Evolutionary conservation across 2,329 filamentous ascomycete species (phyloP), one percentile per base, ranked within the genome.

Genomic region (Fusarium coicis): DNA sequence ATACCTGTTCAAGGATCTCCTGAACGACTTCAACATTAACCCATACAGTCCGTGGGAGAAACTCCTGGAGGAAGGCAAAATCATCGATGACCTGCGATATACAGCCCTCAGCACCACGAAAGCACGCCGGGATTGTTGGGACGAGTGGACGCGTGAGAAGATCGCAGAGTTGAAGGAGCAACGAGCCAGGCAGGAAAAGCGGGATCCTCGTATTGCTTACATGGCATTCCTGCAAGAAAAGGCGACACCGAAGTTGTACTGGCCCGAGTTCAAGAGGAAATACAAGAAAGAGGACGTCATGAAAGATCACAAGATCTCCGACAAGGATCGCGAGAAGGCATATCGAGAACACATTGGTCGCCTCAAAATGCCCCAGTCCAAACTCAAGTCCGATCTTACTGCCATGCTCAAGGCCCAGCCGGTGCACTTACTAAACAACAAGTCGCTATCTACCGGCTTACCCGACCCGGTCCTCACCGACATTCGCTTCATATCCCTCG

Each of bases 211-310:
- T 52, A 92, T 97, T 73, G 90, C 92, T 2, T 99, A 97, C 80
- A 84, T 98, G 68, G 88, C 89, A 0, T 93, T 99, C 72, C 85
- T 99, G 36, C 91, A 96, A 72, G 89, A 92, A 54, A 89, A 94
- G 74, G 96, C 95, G 0, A 96, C 92, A 0, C 92, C 94, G 1
- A 98, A 97, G 83, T 87, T 99, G 2, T 99, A 97, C 85, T 99
- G 96, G 96, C 92, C 94, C 1, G 96, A 99, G 80, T 99, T 99
- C 83, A 94, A 93, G 77, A 88, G 96, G 39, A 99, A 98, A 80
- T 96, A 91, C 82, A 93, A 92, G 74, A 95, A 93, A 73, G 95
- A 97, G 72, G 82, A 89, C 0, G 88, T 91, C 58, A 95, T 99
- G 93, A 93, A 92, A 68, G 93, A 96, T 66, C 85, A 89, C 36